phyloP scores from a whole-genome alignment of 2,329 filamentous ascomycete species.

The Aspergillus sp. region DNA sequence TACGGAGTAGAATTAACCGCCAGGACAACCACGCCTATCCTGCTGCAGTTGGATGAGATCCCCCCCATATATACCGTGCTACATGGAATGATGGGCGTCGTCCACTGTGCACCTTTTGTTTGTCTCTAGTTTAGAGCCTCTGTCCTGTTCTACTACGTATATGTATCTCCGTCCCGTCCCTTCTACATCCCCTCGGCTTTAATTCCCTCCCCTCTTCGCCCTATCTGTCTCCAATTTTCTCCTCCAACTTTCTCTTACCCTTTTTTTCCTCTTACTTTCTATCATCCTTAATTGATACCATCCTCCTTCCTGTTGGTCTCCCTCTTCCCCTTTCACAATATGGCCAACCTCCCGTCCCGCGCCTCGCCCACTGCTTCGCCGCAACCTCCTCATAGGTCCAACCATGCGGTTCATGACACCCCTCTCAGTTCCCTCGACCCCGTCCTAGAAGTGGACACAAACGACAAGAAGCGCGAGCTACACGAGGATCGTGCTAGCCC shows the following conservation, averaged over 20 bases:
- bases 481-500: constrained; percentile 14
- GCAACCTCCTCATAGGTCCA: constrained; percentile 18
- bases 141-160: background rate
- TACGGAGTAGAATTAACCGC: background rate
- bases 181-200: background rate
- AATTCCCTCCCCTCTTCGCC: background rate
- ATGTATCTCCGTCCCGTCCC: background rate
- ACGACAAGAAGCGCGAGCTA: background rate
- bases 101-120: background rate
- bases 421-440: constrained; percentile 11
- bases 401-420: constrained; percentile 12
- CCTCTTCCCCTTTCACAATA: constrained; percentile 14
- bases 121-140: background rate
- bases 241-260: background rate
- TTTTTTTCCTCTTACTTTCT: background rate
- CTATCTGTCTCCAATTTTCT: background rate
- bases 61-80: background rate
- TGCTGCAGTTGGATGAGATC: background rate
- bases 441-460: background rate
- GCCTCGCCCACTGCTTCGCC: constrained; percentile 44
- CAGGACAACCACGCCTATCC: background rate
- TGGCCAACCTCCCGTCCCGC: constrained; percentile 50
- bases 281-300: too few species aligned
- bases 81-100: background rate
- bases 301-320: background rate